Base-by-base conservation (phyloP, 495 filamentous ascomycete genomes). In the Penicillium egyptiacum region DNA sequence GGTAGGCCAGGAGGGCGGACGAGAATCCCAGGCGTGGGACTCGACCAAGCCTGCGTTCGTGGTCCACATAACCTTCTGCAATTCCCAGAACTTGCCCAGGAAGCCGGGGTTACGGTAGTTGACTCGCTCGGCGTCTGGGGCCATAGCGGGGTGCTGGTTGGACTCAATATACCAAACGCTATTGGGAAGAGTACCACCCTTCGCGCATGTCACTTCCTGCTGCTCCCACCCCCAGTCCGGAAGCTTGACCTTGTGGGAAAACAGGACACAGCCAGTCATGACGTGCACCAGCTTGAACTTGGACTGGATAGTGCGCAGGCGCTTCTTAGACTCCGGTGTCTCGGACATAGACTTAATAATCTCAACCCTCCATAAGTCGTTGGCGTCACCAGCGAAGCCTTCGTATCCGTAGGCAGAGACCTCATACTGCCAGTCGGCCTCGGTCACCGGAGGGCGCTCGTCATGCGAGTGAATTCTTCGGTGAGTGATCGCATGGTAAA, bases 51-150 rank as follows among this genome's bases (percentile, higher is more conserved):
- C 95, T 31, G 94, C 94, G 67, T 98, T 98, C 14, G 95, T 98
- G 58, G 83, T 89, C 94, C 94, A 98, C 94, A 98, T 98, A 39
- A 98, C 95, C 72, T 91, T 91, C 71, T 98, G 92, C n/a, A 98
- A 79, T 75, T 98, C 94, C 90, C 90, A 96, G 78, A 98, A 98
- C 69, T 98, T 98, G 53, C 92, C 95, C 53, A 98, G 83, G 81
- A 98, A 98, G 14, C 94, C 94, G 19, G 94, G 94, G 62, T 96
- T 88, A 56, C 83, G 81, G 70, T 98, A 98, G 70, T 97, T 98
- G 64, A 96, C 93, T 72, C 87, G 95, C 70, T 98, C 94, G 22
- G 90, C 86, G 60, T 87, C 79, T 35, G 75, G 78, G 26, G 83
- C 82, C 45, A 97, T 81, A 57, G 80, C 79, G 22, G 91, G 88